Conservation (phyloP, 108 stramenopile genomes). For the Thalassiosira profunda region DNA sequence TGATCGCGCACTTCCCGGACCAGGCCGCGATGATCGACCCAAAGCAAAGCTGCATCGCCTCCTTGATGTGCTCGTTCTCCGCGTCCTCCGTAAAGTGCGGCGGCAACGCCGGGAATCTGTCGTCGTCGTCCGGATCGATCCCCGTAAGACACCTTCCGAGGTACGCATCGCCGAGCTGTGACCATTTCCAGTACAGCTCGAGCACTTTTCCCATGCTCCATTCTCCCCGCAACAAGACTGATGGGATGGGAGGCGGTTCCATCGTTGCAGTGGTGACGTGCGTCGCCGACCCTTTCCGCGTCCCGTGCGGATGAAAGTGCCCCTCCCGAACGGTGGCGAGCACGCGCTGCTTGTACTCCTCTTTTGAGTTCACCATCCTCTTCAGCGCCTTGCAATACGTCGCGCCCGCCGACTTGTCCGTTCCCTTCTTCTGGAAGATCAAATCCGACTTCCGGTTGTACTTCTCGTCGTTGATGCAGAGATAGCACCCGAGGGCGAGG, state of each 20-base stretch:
- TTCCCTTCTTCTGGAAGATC: constrained; percentile 1
- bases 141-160: constrained; percentile 36
- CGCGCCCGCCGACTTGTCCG: constrained; percentile 11
- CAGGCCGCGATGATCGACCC: too few species aligned
- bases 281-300: constrained; percentile 41
- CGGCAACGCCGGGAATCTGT: constrained; percentile 28
- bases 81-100: constrained; percentile 34
- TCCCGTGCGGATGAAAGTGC: constrained; percentile 34
- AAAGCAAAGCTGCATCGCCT: constrained; percentile 7
- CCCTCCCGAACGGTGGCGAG: too few species aligned
- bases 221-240: constrained; percentile 31
- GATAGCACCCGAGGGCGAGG: constrained; percentile 12
- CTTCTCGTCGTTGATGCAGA: neutral
- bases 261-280: constrained; percentile 40
- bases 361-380: too few species aligned
- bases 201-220: constrained; percentile 37
- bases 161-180: constrained; percentile 33
- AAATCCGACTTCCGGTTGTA: neutral
- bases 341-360: too few species aligned
- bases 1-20: too few species aligned
- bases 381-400: constrained; percentile 15
- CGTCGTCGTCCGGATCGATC: constrained; percentile 10
- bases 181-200: constrained; percentile 39
- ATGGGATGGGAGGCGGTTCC: constrained; percentile 30
- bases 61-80: neutral